These are phyloP conservation scores for Codiaeum variegatum DNA, from an alignment of 441 rosid species.

Conservation along the genomic window DNA sequence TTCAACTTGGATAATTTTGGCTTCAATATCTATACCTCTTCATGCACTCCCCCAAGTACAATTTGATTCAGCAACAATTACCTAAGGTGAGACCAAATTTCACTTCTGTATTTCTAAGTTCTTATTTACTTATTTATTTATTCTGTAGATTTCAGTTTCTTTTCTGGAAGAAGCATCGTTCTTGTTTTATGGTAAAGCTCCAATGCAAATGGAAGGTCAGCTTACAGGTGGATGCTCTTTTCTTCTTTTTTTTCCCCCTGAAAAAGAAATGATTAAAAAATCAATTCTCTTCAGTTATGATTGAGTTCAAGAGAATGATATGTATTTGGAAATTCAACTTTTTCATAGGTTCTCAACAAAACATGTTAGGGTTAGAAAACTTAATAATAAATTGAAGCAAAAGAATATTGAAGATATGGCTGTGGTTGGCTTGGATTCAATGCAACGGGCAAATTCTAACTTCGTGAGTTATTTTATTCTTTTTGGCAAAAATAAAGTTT, in stretches of 20 bases:
- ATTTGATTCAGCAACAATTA: slow-evolving; percentile 38
- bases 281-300: no score
- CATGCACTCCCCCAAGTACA: no score
- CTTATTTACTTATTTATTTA: not conserved
- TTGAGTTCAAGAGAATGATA: not conserved
- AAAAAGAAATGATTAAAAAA: not conserved
- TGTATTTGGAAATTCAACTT: slow-evolving; percentile 4
- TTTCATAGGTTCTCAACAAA: slow-evolving; percentile 27
- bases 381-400: slow-evolving; percentile 18
- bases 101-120: not conserved
- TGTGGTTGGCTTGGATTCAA: slow-evolving; percentile 62
- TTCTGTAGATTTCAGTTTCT: slow-evolving; percentile 44
- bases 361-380: not conserved
- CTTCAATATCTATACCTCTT: no score
- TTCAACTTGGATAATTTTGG: no score
- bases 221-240: slow-evolving; percentile 20
- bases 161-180: slow-evolving; percentile 56
- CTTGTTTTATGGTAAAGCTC: slow-evolving; percentile 26
- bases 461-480: slow-evolving; percentile 43
- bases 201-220: slow-evolving; percentile 12
- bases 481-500: not conserved
- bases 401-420: slow-evolving; percentile 29
- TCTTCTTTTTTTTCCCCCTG: not conserved
- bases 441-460: slow-evolving; percentile 86
- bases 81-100: slow-evolving; percentile 43